Conservation (phyloP, 371 early-diverging fungal genomes). For the Apophysomyces trapeziformis region DNA sequence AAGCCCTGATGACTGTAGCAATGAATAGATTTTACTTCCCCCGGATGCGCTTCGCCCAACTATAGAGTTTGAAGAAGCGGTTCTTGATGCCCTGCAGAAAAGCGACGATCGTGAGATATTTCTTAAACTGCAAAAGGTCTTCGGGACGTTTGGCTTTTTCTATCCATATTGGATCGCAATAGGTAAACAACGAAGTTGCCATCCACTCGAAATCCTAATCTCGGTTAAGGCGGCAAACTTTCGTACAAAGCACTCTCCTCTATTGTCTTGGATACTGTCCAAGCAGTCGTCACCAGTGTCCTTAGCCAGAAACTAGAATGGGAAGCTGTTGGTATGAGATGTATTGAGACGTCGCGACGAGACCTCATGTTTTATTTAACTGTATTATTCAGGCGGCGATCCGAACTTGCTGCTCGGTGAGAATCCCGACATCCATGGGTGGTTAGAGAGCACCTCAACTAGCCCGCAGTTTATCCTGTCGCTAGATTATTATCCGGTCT, state of each 20-base stretch:
- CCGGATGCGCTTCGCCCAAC: background rate
- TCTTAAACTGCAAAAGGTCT: background rate
- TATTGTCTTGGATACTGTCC: background rate
- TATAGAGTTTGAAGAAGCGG: background rate
- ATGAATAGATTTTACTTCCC: background rate
- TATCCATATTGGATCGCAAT: background rate
- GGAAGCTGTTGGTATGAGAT: background rate
- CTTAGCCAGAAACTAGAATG: background rate
- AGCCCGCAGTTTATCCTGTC: background rate
- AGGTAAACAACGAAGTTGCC: background rate
- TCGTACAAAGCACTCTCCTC: background rate
- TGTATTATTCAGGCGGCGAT: background rate
- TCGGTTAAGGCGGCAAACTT: background rate
- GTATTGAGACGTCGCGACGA: too few species aligned
- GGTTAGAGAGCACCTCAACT: background rate
- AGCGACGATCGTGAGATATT: background rate
- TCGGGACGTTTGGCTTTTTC: background rate
- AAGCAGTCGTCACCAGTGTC: background rate
- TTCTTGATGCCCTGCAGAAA: background rate
- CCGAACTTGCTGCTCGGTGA: background rate
- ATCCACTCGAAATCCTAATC: background rate
- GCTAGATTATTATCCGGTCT: background rate
- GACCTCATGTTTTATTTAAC: background rate
- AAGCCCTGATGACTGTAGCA: background rate
- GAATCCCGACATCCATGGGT: background rate